Percentiles rank a stretch among this genome's conserved stretches.
phyloP scores from a whole-genome alignment of 2,329 filamentous ascomycete species.

The Bipolaris sorokiniana region DNA sequence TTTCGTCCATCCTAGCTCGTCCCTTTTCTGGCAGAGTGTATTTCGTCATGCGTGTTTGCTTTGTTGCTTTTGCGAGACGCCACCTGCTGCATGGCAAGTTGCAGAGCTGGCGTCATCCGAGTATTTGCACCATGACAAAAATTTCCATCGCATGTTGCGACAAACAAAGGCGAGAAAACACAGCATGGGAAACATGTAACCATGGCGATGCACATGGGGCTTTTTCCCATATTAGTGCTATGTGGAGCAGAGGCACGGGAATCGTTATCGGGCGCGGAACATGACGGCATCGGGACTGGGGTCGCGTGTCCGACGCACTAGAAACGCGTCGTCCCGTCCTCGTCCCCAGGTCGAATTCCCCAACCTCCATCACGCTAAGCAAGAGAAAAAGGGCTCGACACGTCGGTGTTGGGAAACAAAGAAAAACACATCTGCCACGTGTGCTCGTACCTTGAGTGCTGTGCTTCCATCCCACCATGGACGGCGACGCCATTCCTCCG shows the following conservation, averaged over 20 bases:
- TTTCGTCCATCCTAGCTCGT: too few species aligned
- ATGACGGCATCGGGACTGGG: constrained; percentile 27
- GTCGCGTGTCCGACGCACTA: constrained; percentile 21
- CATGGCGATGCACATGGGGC: neutral
- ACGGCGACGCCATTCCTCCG: constrained; percentile 28
- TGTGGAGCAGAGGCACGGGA: constrained; percentile 18
- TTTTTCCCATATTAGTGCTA: neutral
- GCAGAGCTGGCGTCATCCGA: neutral
- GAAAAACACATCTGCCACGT: neutral
- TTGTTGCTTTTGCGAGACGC: constrained; percentile 46
- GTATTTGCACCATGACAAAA: neutral
- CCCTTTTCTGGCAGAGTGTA: too few species aligned
- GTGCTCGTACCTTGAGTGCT: too few species aligned
- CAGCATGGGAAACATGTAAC: too few species aligned
- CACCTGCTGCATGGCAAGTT: neutral
- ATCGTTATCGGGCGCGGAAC: constrained; percentile 20
- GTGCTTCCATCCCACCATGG: constrained; percentile 20
- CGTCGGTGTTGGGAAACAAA: neutral
- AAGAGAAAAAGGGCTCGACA: neutral
- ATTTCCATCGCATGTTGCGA: neutral
- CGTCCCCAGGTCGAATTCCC: constrained; percentile 4
- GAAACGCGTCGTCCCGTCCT: constrained; percentile 20
- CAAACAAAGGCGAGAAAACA: neutral
- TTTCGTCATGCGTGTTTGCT: constrained; percentile 53
- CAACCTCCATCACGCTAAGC: neutral